phyloP scores from a whole-genome alignment of 2,329 filamentous ascomycete genomes.

The Mycosphaerella sp. region DNA sequence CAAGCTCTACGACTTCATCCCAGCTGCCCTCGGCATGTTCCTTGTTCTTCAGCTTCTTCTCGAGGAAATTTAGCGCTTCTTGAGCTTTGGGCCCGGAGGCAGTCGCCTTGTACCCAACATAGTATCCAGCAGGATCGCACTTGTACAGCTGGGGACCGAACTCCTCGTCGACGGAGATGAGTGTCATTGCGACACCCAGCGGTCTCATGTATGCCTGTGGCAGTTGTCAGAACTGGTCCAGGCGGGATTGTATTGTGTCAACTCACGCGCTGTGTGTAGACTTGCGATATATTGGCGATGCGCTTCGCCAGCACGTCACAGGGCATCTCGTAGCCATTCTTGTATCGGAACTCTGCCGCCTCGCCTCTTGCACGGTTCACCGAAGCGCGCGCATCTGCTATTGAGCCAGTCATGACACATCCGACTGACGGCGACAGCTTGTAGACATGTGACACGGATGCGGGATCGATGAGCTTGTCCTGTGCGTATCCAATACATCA shows the following conservation, averaged over 20 bases:
- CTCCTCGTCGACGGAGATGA: conserved; percentile 91
- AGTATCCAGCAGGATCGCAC: conserved; percentile 96
- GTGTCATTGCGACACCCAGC: conserved; percentile 87
- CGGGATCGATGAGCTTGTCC: conserved; percentile 98
- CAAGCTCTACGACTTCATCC: conserved; percentile 97
- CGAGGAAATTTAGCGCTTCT: conserved; percentile 94
- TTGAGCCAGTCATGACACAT: conserved; percentile 97
- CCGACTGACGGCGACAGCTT: conserved; percentile 92
- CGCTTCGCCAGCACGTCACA: conserved; percentile 95
- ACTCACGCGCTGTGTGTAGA: conserved; percentile 91
- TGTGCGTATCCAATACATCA: conserved; percentile 38
- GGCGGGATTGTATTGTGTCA: not conserved
- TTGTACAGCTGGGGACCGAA: conserved; percentile 94
- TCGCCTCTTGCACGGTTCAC: conserved; percentile 90
- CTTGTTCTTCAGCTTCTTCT: conserved; percentile 99
- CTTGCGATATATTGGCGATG: conserved; percentile 97
- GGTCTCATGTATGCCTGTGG: conserved; percentile 90
- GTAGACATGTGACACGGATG: conserved; percentile 96
- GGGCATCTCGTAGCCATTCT: conserved; percentile 99
- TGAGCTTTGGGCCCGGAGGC: conserved; percentile 97
- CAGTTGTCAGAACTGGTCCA: conserved; percentile 29
- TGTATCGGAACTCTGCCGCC: conserved; percentile 97
- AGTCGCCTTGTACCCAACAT: conserved; percentile 96
- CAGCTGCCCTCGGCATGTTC: conserved; percentile 84
- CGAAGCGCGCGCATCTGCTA: conserved; percentile 91